These are phyloP conservation scores for Arthroderma sp. DNA, from an alignment of 2,329 filamentous ascomycete genomes.

Conservation along the genomic window DNA sequence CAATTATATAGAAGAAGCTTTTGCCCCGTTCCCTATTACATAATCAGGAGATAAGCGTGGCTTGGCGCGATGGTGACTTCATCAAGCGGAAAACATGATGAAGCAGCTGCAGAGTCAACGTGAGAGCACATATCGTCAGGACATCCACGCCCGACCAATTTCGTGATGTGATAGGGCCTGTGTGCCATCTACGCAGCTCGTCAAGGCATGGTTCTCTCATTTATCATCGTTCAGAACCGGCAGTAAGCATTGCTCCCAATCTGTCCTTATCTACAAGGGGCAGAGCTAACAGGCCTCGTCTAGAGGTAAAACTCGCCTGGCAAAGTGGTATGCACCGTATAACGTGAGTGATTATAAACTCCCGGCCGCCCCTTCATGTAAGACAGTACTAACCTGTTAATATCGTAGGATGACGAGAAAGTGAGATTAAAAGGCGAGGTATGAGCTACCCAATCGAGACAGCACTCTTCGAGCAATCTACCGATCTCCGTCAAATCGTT, in stretches of 20 bases:
- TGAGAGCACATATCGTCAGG: neutral
- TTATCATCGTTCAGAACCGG: constrained; percentile 80
- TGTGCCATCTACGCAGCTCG: neutral
- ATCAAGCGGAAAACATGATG: neutral
- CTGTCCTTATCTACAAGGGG: neutral
- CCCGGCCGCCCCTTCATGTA: neutral
- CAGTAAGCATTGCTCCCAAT: constrained; percentile 45
- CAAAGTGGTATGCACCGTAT: constrained; percentile 98
- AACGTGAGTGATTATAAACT: constrained; percentile 42
- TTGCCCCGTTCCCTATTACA: neutral
- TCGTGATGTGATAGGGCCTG: neutral
- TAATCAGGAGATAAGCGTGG: neutral
- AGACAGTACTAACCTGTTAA: neutral
- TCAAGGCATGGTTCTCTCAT: constrained; percentile 55
- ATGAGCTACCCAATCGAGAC: constrained; percentile 18
- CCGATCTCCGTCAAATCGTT: neutral
- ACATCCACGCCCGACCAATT: neutral
- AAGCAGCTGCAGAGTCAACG: neutral
- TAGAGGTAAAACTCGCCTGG: constrained; percentile 96
- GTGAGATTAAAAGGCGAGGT: constrained; percentile 98
- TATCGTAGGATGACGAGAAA: constrained; percentile 75
- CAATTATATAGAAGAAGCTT: neutral
- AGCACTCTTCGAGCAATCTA: no score
- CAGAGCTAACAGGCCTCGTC: neutral
- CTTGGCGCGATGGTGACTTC: neutral